Percentiles rank a stretch among this genome's conserved stretches.
Conservation (phyloP, 306 rosid species). For the Senna siamea region DNA sequence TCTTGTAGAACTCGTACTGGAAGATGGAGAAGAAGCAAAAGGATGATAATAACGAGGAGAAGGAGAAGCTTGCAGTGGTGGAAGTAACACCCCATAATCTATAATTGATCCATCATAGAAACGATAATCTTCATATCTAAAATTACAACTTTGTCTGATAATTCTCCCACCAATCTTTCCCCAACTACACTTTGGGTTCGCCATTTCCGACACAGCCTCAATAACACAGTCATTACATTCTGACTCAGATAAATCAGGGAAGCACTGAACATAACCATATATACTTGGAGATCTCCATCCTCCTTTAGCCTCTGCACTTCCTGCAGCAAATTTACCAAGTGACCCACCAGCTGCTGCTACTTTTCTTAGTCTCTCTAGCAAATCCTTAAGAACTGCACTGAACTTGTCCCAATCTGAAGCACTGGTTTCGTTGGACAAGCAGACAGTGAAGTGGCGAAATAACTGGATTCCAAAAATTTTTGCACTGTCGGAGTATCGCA, state of each 20-base stretch:
- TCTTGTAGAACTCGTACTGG: too few relatives aligned
- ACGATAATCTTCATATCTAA: not conserved
- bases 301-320: not conserved
- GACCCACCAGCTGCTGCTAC: not conserved
- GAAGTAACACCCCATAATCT: too few relatives aligned
- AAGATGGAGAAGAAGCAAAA: too few relatives aligned
- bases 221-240: slow-evolving; percentile 38
- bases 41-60: too few relatives aligned
- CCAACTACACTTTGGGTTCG: too few relatives aligned
- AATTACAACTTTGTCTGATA: not conserved
- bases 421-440: rapidly evolving
- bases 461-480: not conserved
- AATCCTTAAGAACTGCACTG: not conserved
- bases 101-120: not conserved
- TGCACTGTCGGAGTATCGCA: not conserved
- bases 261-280: slow-evolving; percentile 41
- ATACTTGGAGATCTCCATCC: not conserved
- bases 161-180: not conserved
- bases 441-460: not conserved
- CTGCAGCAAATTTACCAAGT: not conserved
- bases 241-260: slow-evolving; percentile 34
- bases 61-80: not conserved
- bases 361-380: not conserved
- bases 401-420: not conserved
- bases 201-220: rapidly evolving